phyloP scores from a whole-genome alignment of 1,284 basidiomycete genomes.

The Moesziomyces sp. region DNA sequence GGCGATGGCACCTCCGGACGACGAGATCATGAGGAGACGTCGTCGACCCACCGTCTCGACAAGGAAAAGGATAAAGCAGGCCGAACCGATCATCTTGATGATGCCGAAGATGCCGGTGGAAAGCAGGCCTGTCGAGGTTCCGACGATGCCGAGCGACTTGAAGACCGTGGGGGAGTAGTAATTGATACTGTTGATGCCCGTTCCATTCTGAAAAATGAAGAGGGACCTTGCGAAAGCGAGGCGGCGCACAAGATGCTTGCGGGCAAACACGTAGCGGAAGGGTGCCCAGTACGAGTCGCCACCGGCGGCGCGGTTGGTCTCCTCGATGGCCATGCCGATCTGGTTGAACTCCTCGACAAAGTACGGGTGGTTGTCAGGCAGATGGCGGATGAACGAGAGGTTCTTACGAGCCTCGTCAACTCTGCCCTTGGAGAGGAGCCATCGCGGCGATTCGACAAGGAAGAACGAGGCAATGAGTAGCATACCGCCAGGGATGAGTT shows the following conservation, averaged over 20 bases:
- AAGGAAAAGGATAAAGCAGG: slow-evolving; percentile 8
- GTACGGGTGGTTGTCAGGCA: slow-evolving; percentile 2
- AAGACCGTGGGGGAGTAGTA: slow-evolving; percentile 12
- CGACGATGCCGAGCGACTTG: slow-evolving; percentile 5
- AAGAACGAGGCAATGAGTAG: slow-evolving; percentile 69
- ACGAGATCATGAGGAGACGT: slow-evolving; percentile 69
- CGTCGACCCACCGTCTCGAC: slow-evolving; percentile 18
- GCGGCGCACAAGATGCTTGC: no score
- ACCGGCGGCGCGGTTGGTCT: slow-evolving; percentile 3
- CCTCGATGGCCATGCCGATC: slow-evolving; percentile 4
- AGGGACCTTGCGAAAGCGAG: slow-evolving; percentile 2
- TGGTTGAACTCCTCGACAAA: slow-evolving; percentile 8
- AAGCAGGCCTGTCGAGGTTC: slow-evolving; percentile 5
- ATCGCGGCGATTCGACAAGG: slow-evolving; percentile 81
- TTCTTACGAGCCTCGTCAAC: slow-evolving; percentile 74
- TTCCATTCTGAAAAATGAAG: slow-evolving; percentile 4
- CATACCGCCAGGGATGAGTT: slow-evolving; percentile 49
- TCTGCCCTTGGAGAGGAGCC: slow-evolving; percentile 77
- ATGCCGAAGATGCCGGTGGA: slow-evolving; percentile 8
- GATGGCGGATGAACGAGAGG: slow-evolving; percentile 67
- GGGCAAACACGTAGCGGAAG: slow-evolving; percentile 6
- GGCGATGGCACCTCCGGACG: slow-evolving; percentile 31
- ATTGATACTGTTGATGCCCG: slow-evolving; percentile 7
- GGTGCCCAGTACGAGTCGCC: slow-evolving; percentile 5
- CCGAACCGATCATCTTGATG: slow-evolving; percentile 6